phyloP scores from a whole-genome alignment of 345 rosid genomes.

The Heritiera littoralis region DNA sequence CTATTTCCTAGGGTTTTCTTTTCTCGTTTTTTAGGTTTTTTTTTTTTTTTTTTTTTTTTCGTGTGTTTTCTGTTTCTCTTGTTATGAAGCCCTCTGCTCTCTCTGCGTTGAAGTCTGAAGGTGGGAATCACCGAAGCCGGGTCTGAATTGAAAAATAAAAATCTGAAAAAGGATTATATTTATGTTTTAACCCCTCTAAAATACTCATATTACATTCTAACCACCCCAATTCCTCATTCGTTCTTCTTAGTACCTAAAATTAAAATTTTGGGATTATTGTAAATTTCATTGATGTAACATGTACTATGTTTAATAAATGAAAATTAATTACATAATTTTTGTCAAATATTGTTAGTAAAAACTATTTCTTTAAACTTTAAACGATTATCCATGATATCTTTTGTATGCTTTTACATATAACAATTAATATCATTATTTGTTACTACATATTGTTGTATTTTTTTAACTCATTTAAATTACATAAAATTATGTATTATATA shows the following conservation, averaged over 20 bases:
- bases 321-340: no score
- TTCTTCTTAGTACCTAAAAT: neutral
- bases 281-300: no score
- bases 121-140: conserved; percentile 23
- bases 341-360: neutral
- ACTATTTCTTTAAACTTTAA: neutral
- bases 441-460: no score
- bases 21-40: neutral
- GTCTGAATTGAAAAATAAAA: conserved; percentile 23
- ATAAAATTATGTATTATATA: no score
- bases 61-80: neutral
- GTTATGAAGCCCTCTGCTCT: neutral
- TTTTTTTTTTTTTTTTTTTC: neutral
- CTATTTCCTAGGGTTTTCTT: conserved; percentile 21
- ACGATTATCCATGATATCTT: no score
- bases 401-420: no score
- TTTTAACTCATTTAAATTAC: no score
- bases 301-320: neutral
- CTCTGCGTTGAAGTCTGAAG: conserved; percentile 24
- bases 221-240: neutral
- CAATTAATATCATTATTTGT: no score
- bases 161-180: neutral
- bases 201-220: neutral
- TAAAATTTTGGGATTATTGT: neutral
- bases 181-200: neutral